phyloP scores from a whole-genome alignment of 2,329 filamentous ascomycete genomes.

The Annulohypoxylon truncatum region DNA sequence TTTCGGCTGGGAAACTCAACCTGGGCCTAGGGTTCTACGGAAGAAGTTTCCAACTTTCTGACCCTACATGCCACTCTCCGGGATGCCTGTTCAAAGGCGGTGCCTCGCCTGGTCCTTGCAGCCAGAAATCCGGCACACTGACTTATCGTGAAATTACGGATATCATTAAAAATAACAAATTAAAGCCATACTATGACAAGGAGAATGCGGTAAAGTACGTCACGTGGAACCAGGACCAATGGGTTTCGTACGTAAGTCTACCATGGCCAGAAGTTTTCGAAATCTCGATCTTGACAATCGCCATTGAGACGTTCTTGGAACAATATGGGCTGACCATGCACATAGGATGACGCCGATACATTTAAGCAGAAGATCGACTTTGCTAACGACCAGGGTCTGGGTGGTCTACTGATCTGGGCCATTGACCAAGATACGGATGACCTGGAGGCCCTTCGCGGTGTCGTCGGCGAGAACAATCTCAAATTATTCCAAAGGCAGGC shows the following conservation, averaged over 20 bases:
- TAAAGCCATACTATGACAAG: constrained; percentile 40
- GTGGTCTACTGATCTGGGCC: constrained; percentile 52
- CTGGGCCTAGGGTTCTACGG: constrained; percentile 59
- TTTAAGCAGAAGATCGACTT: constrained; percentile 50
- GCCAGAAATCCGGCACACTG: too few relatives aligned
- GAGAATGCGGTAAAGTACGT: constrained; percentile 50
- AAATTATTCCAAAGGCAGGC: neutral
- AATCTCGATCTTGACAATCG: too few relatives aligned
- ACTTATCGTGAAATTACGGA: too few relatives aligned
- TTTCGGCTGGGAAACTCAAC: constrained; percentile 55
- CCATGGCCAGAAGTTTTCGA: too few relatives aligned
- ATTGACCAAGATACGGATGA: constrained; percentile 46
- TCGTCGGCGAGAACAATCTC: constrained; percentile 19
- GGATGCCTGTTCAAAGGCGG: constrained; percentile 9
- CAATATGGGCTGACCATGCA: too few relatives aligned
- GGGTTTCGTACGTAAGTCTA: constrained; percentile 47
- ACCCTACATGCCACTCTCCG: constrained; percentile 41
- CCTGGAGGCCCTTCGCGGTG: constrained; percentile 36
- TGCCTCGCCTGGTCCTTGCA: too few relatives aligned
- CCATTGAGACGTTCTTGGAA: too few relatives aligned
- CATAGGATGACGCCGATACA: constrained; percentile 52
- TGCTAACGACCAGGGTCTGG: constrained; percentile 50
- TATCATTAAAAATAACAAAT: too few relatives aligned
- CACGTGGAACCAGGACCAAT: constrained; percentile 54
- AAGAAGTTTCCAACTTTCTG: constrained; percentile 33